Evolutionary conservation across 2,329 filamentous ascomycete genomes (phyloP), one percentile per base, ranked within the genome.

Genomic region (Stachybotrys elegans): DNA sequence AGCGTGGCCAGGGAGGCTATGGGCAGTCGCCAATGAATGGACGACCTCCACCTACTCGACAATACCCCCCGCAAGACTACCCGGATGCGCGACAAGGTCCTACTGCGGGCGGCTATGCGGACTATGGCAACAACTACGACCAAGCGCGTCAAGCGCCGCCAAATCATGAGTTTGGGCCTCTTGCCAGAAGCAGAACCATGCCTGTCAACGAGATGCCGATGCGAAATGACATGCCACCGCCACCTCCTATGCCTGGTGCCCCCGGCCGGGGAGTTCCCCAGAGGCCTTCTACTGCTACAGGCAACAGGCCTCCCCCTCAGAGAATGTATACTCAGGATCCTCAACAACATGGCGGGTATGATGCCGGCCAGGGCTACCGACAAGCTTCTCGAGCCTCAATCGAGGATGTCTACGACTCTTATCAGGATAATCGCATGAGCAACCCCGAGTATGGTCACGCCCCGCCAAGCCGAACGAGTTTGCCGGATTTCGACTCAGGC

Each of bases 161-260:
- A 8, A 56, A 57, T 47, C 63, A 69, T 31, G 66, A 68, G 6
- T 80, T 75, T 51, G 75, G 68, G 0, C 71, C 75, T 3, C 76
- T 75, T 8, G 57, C 64, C n/a, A 69, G 80, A 52, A 83, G 79
- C 45, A 78, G 75, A 72, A 84, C 81, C 5, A 79, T 82, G 76
- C 78, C 79, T 2, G 59, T 68, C 4, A 70, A 75, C 44, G 68
- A 73, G 11, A 60, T 72, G 41, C 66, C 70, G 16, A 58, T 62
- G 16, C 63, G 67, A 51, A 63, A 68, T 25, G 67, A 59, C 20
- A 57, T 59, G 51, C 53, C 52, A 8, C 58, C 56, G 19, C 65
- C 62, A 31, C 65, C 31, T 4, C 31, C 31, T 13, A 34, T 14
- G 7, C 63, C 67, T 38, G 58, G 61, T 48, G 72, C 70, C 16